These are phyloP conservation scores for Aspergillus cristatus DNA, from an alignment of 495 filamentous ascomycete species.

Conservation along the genomic window DNA sequence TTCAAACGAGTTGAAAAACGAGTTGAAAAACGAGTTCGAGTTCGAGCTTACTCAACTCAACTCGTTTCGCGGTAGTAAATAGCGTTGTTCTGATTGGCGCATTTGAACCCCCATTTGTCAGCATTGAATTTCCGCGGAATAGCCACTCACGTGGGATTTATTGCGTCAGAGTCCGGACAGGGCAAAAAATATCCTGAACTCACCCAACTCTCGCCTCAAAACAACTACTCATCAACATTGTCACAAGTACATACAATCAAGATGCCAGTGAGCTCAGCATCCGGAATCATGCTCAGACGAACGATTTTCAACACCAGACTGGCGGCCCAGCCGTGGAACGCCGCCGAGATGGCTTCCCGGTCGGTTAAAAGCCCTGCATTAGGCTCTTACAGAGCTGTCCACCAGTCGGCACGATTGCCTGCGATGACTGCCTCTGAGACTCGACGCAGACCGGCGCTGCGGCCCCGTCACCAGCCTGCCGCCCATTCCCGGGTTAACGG, in stretches of 20 bases:
- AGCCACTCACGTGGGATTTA: conserved; percentile 23
- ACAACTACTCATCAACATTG: conserved; percentile 5
- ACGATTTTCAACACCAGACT: conserved; percentile 20
- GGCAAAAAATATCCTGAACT: conserved; percentile 1
- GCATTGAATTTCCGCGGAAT: conserved; percentile 4
- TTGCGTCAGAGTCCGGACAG: conserved; percentile 30
- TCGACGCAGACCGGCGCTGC: conserved; percentile 38
- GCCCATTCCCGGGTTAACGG: conserved; percentile 25
- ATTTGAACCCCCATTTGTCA: conserved; percentile 20
- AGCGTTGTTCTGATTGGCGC: conserved; percentile 17
- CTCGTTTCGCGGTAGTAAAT: no score
- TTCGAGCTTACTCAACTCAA: no score
- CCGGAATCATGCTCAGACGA: conserved; percentile 27
- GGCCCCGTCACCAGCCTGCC: conserved; percentile 36
- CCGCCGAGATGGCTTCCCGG: conserved; percentile 18
- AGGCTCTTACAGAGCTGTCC: conserved; percentile 23
- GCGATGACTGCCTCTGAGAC: conserved; percentile 42
- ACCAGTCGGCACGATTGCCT: conserved; percentile 33
- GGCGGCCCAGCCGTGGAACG: conserved; percentile 15
- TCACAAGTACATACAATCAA: neutral
- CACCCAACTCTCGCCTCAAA: conserved; percentile 1
- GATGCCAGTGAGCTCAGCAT: conserved; percentile 28
- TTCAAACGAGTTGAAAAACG: no score
- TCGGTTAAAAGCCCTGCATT: conserved; percentile 21
- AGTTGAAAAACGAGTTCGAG: no score